phyloP scores from a whole-genome alignment of 345 rosid species.

The Melaleuca alternifolia region DNA sequence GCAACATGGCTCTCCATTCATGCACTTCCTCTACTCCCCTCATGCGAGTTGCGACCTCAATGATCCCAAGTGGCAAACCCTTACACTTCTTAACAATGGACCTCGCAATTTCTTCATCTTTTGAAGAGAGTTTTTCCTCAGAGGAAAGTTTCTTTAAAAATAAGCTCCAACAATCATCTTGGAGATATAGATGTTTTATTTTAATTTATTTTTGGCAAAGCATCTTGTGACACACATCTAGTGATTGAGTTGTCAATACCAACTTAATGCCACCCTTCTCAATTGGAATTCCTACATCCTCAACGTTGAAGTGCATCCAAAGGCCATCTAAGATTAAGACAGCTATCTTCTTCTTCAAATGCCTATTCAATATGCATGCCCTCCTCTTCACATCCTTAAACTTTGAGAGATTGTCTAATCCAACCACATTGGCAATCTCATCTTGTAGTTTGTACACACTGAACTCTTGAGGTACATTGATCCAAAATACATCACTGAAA shows the following conservation, averaged over 20 bases:
- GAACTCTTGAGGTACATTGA: not conserved
- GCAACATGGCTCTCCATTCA: slow-evolving; percentile 2
- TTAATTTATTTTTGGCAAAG: not conserved
- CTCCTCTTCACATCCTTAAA: not conserved
- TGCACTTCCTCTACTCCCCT: not conserved
- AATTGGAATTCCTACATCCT: not conserved
- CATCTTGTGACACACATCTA: not conserved
- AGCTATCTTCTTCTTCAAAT: not conserved
- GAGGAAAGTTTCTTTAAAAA: not conserved
- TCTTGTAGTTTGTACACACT: not conserved
- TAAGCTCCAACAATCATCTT: not conserved
- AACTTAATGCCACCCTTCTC: not conserved
- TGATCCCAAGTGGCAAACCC: slow-evolving; percentile 13
- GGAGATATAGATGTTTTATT: no score
- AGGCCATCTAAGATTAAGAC: not conserved
- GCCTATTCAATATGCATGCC: not conserved
- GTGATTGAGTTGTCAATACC: not conserved
- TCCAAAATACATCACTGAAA: not conserved
- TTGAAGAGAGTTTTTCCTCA: not conserved
- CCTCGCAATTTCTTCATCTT: not conserved
- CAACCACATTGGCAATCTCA: not conserved
- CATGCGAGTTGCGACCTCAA: slow-evolving; percentile 1
- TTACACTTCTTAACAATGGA: not conserved
- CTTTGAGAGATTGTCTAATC: not conserved
- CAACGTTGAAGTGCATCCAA: not conserved